Percentiles rank a stretch among this genome's conserved stretches.
Evolutionary conservation across 257 asterid genomes (phyloP).

Genomic region (Solanum piurae): DNA sequence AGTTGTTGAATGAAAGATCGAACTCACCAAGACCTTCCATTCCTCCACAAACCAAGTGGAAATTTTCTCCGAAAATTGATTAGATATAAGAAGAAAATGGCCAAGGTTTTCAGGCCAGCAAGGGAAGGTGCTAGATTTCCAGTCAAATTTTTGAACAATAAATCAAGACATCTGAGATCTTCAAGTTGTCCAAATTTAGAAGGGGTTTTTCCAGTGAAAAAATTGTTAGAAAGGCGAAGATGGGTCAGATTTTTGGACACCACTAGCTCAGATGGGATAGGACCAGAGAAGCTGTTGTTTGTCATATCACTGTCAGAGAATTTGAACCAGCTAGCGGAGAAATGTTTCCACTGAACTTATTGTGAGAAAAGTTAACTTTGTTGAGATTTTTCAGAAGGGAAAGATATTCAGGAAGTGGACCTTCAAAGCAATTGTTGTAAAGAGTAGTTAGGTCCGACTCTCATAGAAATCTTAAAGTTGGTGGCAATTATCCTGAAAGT

Average conservation of each 20-base stretch:
- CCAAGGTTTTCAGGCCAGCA: constrained; percentile 35
- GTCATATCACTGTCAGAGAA: constrained; percentile 57
- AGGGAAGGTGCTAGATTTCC: constrained; percentile 46
- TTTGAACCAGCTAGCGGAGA: constrained; percentile 40
- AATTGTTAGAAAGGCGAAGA: constrained; percentile 53
- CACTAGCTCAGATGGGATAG: constrained; percentile 47
- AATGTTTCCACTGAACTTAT: constrained; percentile 50
- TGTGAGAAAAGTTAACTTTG: constrained; percentile 59
- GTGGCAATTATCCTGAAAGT: constrained; percentile 61
- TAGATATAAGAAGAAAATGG: constrained; percentile 53
- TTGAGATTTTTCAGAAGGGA: constrained; percentile 56
- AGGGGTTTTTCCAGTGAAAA: constrained; percentile 46
- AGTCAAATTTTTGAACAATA: constrained; percentile 49
- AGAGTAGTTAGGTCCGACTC: constrained; percentile 45
- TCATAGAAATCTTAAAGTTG: constrained; percentile 52
- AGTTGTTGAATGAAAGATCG: constrained; percentile 55
- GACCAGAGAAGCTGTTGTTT: constrained; percentile 58
- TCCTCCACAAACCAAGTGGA: constrained; percentile 64
- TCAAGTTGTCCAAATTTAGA: constrained; percentile 39
- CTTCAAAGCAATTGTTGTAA: constrained; percentile 73
- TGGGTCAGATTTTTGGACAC: constrained; percentile 42
- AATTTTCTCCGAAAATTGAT: constrained; percentile 34
- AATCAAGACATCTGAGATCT: constrained; percentile 54
- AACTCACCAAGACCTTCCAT: constrained; percentile 57
- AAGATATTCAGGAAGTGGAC: constrained; percentile 63